These are phyloP conservation scores for Tricholoma hemisulphureum DNA, from an alignment of 768 basidiomycete genomes.

Conservation along the genomic window DNA sequence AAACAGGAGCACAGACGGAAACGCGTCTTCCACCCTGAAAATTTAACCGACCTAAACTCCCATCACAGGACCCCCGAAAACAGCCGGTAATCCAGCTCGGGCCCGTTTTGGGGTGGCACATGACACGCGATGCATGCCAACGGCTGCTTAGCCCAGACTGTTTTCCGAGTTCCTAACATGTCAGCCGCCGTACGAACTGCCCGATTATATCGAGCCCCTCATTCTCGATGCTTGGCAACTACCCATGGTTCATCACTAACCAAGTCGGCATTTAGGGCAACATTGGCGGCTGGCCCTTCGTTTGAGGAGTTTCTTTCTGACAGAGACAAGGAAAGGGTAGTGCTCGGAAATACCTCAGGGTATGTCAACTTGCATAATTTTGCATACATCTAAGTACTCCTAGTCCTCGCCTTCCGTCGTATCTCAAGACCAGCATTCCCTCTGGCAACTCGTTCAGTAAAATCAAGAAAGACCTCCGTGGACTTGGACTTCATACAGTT, in stretches of 20 bases:
- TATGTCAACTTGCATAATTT: conserved; percentile 28
- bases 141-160: no score
- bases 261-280: conserved; percentile 47
- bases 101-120: no score
- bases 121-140: no score
- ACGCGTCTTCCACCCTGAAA: background rate
- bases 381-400: conserved; percentile 1
- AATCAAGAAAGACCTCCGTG: conserved; percentile 94
- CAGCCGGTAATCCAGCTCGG: no score
- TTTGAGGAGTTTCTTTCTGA: conserved; percentile 82
- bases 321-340: conserved; percentile 53
- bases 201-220: conserved; percentile 16
- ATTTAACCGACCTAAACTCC: background rate
- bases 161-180: no score
- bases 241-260: conserved; percentile 37
- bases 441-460: conserved; percentile 84
- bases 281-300: conserved; percentile 64
- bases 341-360: conserved; percentile 72
- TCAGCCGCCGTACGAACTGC: background rate
- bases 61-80: no score
- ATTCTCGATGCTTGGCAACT: conserved; percentile 46
- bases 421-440: conserved; percentile 90
- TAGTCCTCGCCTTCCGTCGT: conserved; percentile 84
- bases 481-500: conserved; percentile 89
- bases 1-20: background rate